phyloP scores from a whole-genome alignment of 257 asterid genomes.

The Ocimum tenuiflorum region DNA sequence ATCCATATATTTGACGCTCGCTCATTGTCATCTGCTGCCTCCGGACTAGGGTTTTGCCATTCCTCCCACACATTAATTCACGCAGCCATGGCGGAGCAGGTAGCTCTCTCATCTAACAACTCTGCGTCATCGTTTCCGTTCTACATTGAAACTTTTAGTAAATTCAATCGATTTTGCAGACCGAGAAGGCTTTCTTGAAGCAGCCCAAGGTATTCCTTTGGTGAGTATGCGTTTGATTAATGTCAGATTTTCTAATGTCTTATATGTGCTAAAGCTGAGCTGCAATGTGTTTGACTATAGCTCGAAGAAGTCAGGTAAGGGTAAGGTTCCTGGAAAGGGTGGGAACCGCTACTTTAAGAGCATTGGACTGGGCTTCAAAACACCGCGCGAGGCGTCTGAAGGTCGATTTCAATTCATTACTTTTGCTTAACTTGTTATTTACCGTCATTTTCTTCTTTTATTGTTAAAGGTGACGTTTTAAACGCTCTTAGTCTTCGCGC shows the following conservation, averaged over 20 bases:
- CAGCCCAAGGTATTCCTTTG: conserved; percentile 47
- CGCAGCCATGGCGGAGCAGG: conserved; percentile 43
- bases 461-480: background rate
- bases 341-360: conserved; percentile 45
- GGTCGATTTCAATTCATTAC: conserved; percentile 10
- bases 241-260: no score
- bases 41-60: conserved; percentile 19
- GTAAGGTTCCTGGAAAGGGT: conserved; percentile 48
- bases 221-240: conserved; percentile 13
- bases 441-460: background rate
- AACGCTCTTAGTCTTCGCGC: no score
- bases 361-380: conserved; percentile 43
- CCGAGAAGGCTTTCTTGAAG: conserved; percentile 47
- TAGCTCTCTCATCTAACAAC: background rate
- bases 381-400: conserved; percentile 48
- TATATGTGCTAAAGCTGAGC: no score
- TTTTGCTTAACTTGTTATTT: background rate
- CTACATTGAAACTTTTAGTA: background rate
- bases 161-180: conserved; percentile 21
- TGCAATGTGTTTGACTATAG: background rate
- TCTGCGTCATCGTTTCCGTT: no score
- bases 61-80: background rate
- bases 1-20: no score
- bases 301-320: conserved; percentile 48
- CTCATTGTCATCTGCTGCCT: conserved; percentile 1